Evolutionary conservation across 2,329 filamentous ascomycete genomes (phyloP), one percentile per base, ranked within the genome.

Genomic region (Fusarium buharicum): DNA sequence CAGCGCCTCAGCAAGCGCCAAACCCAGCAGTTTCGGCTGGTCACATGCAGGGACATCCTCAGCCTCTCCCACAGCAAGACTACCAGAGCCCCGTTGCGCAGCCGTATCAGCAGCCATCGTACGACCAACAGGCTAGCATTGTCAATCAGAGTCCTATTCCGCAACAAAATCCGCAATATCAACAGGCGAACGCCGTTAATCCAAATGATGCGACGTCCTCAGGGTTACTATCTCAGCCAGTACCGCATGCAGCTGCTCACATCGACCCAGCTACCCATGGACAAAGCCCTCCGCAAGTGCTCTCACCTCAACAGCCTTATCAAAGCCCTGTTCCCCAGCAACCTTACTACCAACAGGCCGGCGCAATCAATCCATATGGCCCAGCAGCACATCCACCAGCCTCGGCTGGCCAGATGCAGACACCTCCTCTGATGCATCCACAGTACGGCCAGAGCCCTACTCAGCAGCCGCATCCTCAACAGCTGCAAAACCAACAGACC

Each of bases 241-340:
- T 4, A 4, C 12, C 27, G 3, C 4, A 18, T 3, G 8, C 31
- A 7, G 12, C 2, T 0, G 13, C 7, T 6, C 41, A 37, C 8
- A 31, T 6, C 6, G 5, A 3, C 4, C 2, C 41, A 18, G 13
- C 5, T 7, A 18, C 11, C 9, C 17, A 43, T 5, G 8, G 18
- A 8, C 53, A 39, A 13, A 13, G 16, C 3, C 13, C 4, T 9
- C 39, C 20, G 8, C 34, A 16, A 4, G 30, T 37, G 0, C 43
- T 55, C 27, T 41, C 37, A 2, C 37, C 43, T 8, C 37, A 56
- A 2, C 43, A 57, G 13, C 31, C 56, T 6, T 18, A 28, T 28
- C 27, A 28, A 8, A 11, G 24, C 9, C 24, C 24, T 27, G 24
- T 9, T 27, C 6, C 24, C 8, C n/a, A 13, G 0, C 45, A 59